A percentile compares a stretch with the other conserved stretches of the same genome.
Conservation (phyloP, 23 red algal species). For the Gracilaria vermiculophylla region DNA sequence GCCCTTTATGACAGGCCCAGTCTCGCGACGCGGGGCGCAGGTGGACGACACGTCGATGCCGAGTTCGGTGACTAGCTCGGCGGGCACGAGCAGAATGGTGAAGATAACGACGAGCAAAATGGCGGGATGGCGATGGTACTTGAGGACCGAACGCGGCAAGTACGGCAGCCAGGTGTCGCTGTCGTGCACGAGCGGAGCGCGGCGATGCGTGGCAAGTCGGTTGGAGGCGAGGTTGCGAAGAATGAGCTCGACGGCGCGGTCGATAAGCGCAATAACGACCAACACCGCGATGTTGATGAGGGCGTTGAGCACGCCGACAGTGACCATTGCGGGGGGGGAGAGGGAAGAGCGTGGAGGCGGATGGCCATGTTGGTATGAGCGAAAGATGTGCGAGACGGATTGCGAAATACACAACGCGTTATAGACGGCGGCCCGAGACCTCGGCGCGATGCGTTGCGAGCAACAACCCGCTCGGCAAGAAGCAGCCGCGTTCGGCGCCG, state of each 20-base stretch:
- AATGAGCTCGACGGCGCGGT: conserved; percentile 45
- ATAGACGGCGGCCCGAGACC: not conserved
- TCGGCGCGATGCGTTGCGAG: too few species aligned
- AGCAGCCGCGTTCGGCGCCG: not conserved
- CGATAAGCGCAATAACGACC: conserved; percentile 11
- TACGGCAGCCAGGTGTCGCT: conserved; percentile 60
- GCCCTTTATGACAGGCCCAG: conserved; percentile 2
- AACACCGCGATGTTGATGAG: conserved; percentile 32
- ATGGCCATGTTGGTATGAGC: not conserved
- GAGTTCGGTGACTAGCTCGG: conserved; percentile 43
- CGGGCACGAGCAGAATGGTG: conserved; percentile 23
- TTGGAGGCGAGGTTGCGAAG: conserved; percentile 36
- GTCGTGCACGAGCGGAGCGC: conserved; percentile 45
- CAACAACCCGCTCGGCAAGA: not conserved
- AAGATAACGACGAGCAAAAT: conserved; percentile 28
- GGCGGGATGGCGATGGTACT: conserved; percentile 41
- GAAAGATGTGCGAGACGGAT: not conserved
- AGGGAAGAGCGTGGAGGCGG: not conserved
- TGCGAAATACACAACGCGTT: not conserved
- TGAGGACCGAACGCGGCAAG: conserved; percentile 36
- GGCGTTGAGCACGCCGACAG: conserved; percentile 41
- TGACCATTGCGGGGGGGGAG: not conserved
- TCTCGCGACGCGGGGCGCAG: not conserved
- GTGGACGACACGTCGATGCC: conserved; percentile 19
- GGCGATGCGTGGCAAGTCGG: not conserved